phyloP scores from a whole-genome alignment of 495 filamentous ascomycete genomes.

The Ramalina intermedia region DNA sequence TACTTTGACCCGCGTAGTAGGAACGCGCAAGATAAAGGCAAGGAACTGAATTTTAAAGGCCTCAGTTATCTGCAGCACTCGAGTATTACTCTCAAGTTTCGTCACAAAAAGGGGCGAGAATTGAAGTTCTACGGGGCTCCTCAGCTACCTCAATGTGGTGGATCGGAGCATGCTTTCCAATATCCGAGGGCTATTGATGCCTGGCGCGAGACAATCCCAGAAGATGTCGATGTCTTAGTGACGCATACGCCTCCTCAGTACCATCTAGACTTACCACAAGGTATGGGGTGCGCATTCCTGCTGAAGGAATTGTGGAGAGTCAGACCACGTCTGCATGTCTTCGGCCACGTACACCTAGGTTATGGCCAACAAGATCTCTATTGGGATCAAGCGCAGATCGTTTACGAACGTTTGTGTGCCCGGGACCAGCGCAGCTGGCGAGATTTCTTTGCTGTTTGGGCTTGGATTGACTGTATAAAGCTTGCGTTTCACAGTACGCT shows the following conservation, averaged over 20 bases:
- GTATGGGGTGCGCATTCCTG: slow-evolving; percentile 61
- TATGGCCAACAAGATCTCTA: slow-evolving; percentile 49
- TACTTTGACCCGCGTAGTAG: slow-evolving; percentile 53
- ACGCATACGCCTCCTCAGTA: slow-evolving; percentile 61
- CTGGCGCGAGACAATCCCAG: slow-evolving; percentile 54
- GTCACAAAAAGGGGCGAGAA: slow-evolving; percentile 18
- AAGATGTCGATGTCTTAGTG: slow-evolving; percentile 65
- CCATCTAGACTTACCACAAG: slow-evolving; percentile 54
- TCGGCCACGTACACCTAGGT: slow-evolving; percentile 72
- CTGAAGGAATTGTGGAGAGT: slow-evolving; percentile 66
- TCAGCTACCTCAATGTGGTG: slow-evolving; percentile 45
- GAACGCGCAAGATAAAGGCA: slow-evolving; percentile 26
- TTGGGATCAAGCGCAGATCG: slow-evolving; percentile 62
- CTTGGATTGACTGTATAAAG: slow-evolving; percentile 47
- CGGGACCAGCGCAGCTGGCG: slow-evolving; percentile 33
- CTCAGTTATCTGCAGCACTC: slow-evolving; percentile 54
- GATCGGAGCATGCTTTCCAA: slow-evolving; percentile 52
- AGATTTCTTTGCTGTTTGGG: slow-evolving; percentile 35
- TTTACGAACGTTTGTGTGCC: slow-evolving; percentile 52
- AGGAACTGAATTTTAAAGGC: slow-evolving; percentile 16
- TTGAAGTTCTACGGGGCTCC: slow-evolving; percentile 49
- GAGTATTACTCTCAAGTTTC: slow-evolving; percentile 34
- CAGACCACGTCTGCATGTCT: slow-evolving; percentile 67
- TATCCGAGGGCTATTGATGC: slow-evolving; percentile 45
- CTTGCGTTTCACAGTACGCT: slow-evolving; percentile 48